Evolutionary conservation across 768 basidiomycete genomes (phyloP), one percentile per base, ranked within the genome.

Genomic region (Royoungia palumana): DNA sequence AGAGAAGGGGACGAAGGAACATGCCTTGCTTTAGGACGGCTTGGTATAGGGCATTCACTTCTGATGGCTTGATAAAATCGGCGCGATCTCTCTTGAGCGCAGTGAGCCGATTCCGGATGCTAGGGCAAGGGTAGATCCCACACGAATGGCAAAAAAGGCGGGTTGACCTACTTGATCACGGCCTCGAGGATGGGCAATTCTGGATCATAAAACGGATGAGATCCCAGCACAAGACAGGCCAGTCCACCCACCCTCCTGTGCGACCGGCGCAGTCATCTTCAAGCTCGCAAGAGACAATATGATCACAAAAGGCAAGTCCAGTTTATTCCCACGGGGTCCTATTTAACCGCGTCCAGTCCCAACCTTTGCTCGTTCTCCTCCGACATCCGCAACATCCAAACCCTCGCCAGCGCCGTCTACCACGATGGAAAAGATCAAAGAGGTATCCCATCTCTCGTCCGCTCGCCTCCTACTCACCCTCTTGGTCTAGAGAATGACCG

Each of bases 141-240:
- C n/a, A 50, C 45, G 36, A 45, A 46, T 50, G 17, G 53, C 52
- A 64, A 24, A 30, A 44, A 49, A 46, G 49, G 54, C 46, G 34
- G 65, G 32, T 16, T 72, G 43, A 58, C 56, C 14, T 36, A 93
- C 93, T 89, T 88, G 70, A 96, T 93, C 57, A 98, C 82, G 25
- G 88, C 79, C 77, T 98, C 95, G 62, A 98, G 85, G 68, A 98
- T 91, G 50, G 90, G 85, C 54, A 94, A 76, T 74, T 98, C 95
- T 85, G 72, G 63, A 64, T 48, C 60, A 66, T 61, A 64, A 63
- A 61, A 17, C 20, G 34, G 40, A 38, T 53, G 35, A 54, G 65
- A 48, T 38, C 27, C 30, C 6, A 30, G n/a, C 6, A 4, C 32
- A 6, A 32, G 14, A 32, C 14, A 13, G 16, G 32, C 32, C 16